These are phyloP conservation scores for Talaromyces sp. DNA, from an alignment of 2,329 filamentous ascomycete species.

Conservation along the genomic window DNA sequence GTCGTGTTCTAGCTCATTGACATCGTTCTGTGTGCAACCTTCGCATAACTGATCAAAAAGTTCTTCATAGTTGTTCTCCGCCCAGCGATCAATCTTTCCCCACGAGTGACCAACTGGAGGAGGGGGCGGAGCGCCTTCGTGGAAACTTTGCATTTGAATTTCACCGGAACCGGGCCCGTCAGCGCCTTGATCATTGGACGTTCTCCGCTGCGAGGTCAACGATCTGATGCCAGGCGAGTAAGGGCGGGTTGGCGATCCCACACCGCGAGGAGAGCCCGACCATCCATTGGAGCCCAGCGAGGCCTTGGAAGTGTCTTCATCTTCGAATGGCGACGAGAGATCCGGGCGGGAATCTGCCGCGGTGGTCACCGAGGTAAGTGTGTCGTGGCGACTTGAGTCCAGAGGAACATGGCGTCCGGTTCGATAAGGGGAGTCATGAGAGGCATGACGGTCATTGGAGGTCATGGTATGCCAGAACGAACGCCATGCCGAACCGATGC, in stretches of 20 bases:
- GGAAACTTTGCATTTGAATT: slow-evolving; percentile 95
- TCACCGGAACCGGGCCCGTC: slow-evolving; percentile 64
- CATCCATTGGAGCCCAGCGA: slow-evolving; percentile 58
- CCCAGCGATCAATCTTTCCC: slow-evolving; percentile 89
- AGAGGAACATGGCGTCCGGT: slow-evolving; percentile 86
- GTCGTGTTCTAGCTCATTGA: slow-evolving; percentile 95
- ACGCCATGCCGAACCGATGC: slow-evolving; percentile 69
- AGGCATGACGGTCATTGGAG: slow-evolving; percentile 76
- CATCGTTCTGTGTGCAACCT: slow-evolving; percentile 84
- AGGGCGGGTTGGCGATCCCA: slow-evolving; percentile 59
- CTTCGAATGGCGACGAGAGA: slow-evolving; percentile 70
- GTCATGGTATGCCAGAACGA: slow-evolving; percentile 94
- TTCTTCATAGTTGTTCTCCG: slow-evolving; percentile 92
- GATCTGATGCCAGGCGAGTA: slow-evolving; percentile 90
- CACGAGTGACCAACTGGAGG: slow-evolving; percentile 87
- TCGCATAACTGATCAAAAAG: slow-evolving; percentile 90
- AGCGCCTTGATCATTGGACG: slow-evolving; percentile 47
- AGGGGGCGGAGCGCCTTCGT: slow-evolving; percentile 82
- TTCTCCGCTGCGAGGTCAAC: slow-evolving; percentile 59
- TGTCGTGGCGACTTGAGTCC: slow-evolving; percentile 72
- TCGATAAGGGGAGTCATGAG: slow-evolving; percentile 87
- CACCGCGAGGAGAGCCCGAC: slow-evolving; percentile 50
- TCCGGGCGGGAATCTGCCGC: slow-evolving; percentile 85
- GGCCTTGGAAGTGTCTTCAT: slow-evolving; percentile 56
- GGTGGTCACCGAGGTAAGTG: slow-evolving; percentile 78